Percentiles rank a stretch among this genome's conserved stretches.
These are phyloP conservation scores for Aspergillus ellipticus DNA, from an alignment of 495 filamentous ascomycete species.

Conservation along the genomic window DNA sequence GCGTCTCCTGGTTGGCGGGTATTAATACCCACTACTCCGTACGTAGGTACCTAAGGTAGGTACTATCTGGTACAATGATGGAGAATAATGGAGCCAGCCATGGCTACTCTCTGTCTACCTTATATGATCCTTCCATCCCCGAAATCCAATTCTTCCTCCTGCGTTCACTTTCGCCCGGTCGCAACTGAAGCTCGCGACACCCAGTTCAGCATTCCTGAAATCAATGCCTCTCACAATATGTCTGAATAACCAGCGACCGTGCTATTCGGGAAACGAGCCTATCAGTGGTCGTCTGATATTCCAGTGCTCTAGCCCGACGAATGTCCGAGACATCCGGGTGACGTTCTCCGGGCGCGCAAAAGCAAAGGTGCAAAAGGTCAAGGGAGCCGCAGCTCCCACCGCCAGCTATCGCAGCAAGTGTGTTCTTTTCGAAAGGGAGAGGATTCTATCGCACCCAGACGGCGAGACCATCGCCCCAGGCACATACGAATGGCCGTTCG, in stretches of 20 bases:
- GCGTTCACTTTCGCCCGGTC: neutral
- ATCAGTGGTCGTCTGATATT: conserved; percentile 7
- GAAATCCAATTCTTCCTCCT: neutral
- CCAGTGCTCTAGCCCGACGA: conserved; percentile 1
- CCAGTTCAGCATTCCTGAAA: neutral
- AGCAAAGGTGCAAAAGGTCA: conserved; percentile 13
- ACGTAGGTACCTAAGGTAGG: too few relatives aligned
- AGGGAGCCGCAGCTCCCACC: conserved; percentile 5
- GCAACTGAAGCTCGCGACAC: neutral
- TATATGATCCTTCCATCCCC: too few relatives aligned
- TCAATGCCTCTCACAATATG: conserved; percentile 10
- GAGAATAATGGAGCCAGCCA: too few relatives aligned
- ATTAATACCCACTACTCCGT: too few relatives aligned
- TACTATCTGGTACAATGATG: too few relatives aligned
- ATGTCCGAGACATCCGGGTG: conserved; percentile 7
- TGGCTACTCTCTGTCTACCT: too few relatives aligned
- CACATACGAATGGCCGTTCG: conserved; percentile 14
- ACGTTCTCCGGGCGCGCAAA: conserved; percentile 12
- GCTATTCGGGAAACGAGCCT: conserved; percentile 10
- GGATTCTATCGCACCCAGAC: conserved; percentile 1
- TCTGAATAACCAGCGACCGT: conserved; percentile 2
- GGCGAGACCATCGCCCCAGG: conserved; percentile 5
- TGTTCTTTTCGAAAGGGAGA: conserved; percentile 11
- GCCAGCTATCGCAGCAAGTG: conserved; percentile 15
- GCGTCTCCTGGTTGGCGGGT: too few relatives aligned